Evolutionary conservation across 2,329 filamentous ascomycete genomes (phyloP), one percentile per base, ranked within the genome.

Genomic region (Ophiostoma sp.): DNA sequence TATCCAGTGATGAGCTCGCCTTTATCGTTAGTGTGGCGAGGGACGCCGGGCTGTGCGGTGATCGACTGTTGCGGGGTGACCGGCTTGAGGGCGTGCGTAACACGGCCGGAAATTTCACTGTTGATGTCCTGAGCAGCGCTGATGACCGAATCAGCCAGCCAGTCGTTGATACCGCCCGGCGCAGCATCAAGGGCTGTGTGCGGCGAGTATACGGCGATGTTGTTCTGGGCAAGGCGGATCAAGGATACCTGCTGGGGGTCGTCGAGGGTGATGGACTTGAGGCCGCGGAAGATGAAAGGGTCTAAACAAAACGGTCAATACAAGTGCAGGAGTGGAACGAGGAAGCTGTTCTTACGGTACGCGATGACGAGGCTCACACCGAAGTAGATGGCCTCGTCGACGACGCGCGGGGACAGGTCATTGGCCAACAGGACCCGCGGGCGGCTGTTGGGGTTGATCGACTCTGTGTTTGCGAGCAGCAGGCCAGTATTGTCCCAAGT

Each of bases 401-500:
- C 93, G 41, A 99, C 95, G 14, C 88, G 87, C 73, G 87, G 89
- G 2, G 94, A 98, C 71, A 99, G 85, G 78, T 99, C 95, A 74
- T 97, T 92, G 6, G 95, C 93, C 64, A 87, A 79, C 66, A 87
- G 78, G 18, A 86, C 84, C 0, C 75, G 77, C 45, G 71, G 72
- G 65, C 74, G 71, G 12, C 72, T 69, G 68, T 78, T 75, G 16
- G 74, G 66, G 69, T 78, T 75, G 16, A 74, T 66, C 40, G 77
- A 68, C 0, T 27, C 74, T 62, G 68, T 64, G 73, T 82, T 81
- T 70, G 79, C 79, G 67, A 83, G 74, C 65, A 96, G 84, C 66
- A 97, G 84, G 65, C 95, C 95, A n/a, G 96, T 97, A 76, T 99
- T 99, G 77, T 99, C 95, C 85, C 93, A 99, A 72, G 90, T 88